Conservation (phyloP, 2,329 filamentous ascomycete species). For the Delphinella strobiligena region DNA sequence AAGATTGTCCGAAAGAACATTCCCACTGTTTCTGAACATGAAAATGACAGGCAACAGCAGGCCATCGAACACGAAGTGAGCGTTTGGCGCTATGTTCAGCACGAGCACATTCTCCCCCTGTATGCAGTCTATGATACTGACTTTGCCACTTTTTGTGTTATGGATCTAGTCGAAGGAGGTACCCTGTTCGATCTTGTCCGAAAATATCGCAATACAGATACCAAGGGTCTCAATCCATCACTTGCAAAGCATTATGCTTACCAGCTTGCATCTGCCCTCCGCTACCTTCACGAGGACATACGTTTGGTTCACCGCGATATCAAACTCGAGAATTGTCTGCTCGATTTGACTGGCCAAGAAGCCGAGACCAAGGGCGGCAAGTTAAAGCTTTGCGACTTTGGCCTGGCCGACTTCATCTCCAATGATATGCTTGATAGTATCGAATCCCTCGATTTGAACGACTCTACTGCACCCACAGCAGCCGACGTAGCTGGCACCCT, state of each 20-base stretch:
- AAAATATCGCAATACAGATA: conserved; percentile 32
- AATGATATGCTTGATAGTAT: conserved; percentile 35
- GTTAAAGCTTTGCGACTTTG: conserved; percentile 55
- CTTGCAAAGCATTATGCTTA: conserved; percentile 49
- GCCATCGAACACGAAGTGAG: conserved; percentile 59
- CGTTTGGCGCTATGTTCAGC: conserved; percentile 53
- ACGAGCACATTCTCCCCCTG: conserved; percentile 50
- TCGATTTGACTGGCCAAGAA: conserved; percentile 29
- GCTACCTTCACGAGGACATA: conserved; percentile 57
- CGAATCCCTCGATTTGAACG: conserved; percentile 34
- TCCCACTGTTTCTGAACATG: conserved; percentile 41
- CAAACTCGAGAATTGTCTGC: conserved; percentile 56
- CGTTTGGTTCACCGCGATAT: conserved; percentile 55
- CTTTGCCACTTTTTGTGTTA: conserved; percentile 59
- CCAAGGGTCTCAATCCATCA: conserved; percentile 34
- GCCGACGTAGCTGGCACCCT: conserved; percentile 42
- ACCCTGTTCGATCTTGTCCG: conserved; percentile 53
- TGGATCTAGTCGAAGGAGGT: conserved; percentile 49
- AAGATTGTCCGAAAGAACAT: conserved; percentile 55
- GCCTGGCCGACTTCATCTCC: conserved; percentile 55
- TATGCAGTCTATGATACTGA: conserved; percentile 54
- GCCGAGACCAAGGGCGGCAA: conserved; percentile 30
- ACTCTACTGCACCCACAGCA: conserved; percentile 18
- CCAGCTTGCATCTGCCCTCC: conserved; percentile 51
- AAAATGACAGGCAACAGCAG: conserved; percentile 54